Percentiles rank a stretch among this genome's conserved stretches.
Conservation (phyloP, 2,329 filamentous ascomycete species). For the Shiraia bambusicola region DNA sequence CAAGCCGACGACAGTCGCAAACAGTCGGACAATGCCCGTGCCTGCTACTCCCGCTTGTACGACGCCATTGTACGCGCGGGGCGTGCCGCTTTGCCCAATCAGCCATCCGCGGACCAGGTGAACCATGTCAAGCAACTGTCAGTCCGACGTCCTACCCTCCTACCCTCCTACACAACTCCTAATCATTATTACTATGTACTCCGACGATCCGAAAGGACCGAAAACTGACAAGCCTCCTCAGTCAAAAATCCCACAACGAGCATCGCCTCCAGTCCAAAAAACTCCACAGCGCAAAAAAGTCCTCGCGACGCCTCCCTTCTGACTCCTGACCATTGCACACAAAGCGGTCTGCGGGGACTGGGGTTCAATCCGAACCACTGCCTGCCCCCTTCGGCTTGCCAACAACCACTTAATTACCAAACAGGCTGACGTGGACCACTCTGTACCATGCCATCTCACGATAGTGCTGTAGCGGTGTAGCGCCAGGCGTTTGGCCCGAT, state of each 20-base stretch:
- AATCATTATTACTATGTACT: too few relatives aligned
- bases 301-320: conserved; percentile 48
- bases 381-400: conserved; percentile 7
- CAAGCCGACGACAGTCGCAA: conserved; percentile 65
- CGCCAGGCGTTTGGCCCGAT: conserved; percentile 16
- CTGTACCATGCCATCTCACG: conserved; percentile 13
- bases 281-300: conserved; percentile 63
- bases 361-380: conserved; percentile 5
- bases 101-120: conserved; percentile 59
- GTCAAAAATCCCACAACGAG: conserved; percentile 61
- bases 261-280: conserved; percentile 60
- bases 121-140: conserved; percentile 58
- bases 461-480: conserved; percentile 24
- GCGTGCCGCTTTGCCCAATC: conserved; percentile 56
- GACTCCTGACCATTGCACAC: too few relatives aligned
- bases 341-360: conserved; percentile 19
- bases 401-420: neutral
- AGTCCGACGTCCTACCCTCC: too few relatives aligned
- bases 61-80: conserved; percentile 56
- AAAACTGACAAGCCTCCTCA: conserved; percentile 34
- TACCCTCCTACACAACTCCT: too few relatives aligned
- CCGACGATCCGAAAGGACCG: conserved; percentile 13
- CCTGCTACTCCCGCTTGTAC: conserved; percentile 60
- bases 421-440: conserved; percentile 24
- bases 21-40: conserved; percentile 60